These are phyloP conservation scores for Penicillium sp. DNA, from an alignment of 2,329 filamentous ascomycete genomes.

Conservation along the genomic window DNA sequence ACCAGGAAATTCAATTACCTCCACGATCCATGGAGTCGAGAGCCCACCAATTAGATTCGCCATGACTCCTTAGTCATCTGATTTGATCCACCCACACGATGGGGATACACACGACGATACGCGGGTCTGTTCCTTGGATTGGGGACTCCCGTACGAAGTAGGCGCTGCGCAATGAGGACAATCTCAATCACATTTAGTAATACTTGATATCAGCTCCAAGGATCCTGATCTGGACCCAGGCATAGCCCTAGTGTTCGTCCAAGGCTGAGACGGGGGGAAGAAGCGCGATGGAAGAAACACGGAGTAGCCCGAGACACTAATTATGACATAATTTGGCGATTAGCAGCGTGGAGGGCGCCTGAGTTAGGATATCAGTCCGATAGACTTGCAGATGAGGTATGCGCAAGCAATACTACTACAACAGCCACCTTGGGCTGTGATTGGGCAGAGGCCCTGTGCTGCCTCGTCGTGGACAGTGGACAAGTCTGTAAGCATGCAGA, in stretches of 20 bases:
- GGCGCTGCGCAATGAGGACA: slow-evolving; percentile 20
- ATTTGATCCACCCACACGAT: slow-evolving; percentile 9
- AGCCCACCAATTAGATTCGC: slow-evolving; percentile 14
- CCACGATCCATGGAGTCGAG: slow-evolving; percentile 2
- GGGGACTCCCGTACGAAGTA: neutral
- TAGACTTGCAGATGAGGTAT: neutral
- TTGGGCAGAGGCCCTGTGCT: neutral
- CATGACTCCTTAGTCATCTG: slow-evolving; percentile 8
- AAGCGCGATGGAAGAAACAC: slow-evolving; percentile 4
- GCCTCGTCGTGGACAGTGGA: neutral
- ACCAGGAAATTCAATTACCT: neutral
- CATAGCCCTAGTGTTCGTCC: neutral
- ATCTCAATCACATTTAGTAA: slow-evolving; percentile 15
- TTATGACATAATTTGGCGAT: neutral
- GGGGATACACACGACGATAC: neutral
- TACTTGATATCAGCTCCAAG: slow-evolving; percentile 5
- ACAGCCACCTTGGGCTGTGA: neutral
- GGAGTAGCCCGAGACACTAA: slow-evolving; percentile 14
- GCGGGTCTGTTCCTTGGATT: slow-evolving; percentile 21
- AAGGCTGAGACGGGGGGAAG: neutral
- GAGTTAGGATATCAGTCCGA: slow-evolving; percentile 3
- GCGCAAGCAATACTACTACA: neutral
- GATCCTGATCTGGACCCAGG: neutral
- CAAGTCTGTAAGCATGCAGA: slow-evolving; percentile 6
- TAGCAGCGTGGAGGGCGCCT: neutral